A percentile compares a stretch with the other conserved stretches of the same genome.
Conservation (phyloP, 129 eudicot species). For the Pulicaria dysenterica region DNA sequence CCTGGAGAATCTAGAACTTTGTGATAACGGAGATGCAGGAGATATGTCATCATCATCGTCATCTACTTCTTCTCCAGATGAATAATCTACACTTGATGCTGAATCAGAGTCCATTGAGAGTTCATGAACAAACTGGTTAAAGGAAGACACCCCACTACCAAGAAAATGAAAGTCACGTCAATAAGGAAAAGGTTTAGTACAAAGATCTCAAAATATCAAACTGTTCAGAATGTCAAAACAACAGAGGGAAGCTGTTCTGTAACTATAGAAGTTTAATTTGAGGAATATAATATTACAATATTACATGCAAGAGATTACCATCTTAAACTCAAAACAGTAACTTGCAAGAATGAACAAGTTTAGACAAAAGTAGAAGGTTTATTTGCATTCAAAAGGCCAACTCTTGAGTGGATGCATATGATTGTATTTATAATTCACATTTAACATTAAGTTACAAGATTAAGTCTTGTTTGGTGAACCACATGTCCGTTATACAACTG, state of each 20-base stretch:
- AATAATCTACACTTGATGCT: slow-evolving; percentile 70
- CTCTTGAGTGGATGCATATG: not conserved
- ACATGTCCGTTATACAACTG: not conserved
- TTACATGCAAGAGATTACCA: not conserved
- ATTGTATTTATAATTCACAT: not conserved
- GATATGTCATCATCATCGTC: slow-evolving; percentile 29
- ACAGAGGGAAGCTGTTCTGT: not conserved
- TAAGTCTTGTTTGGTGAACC: not conserved
- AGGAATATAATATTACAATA: not conserved
- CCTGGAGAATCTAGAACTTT: slow-evolving; percentile 67
- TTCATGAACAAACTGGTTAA: slow-evolving; percentile 90
- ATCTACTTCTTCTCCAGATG: slow-evolving; percentile 73
- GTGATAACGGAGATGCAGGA: slow-evolving; percentile 78
- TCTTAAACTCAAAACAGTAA: not conserved
- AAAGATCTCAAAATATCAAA: not conserved
- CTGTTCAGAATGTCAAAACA: not conserved
- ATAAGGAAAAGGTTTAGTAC: not conserved
- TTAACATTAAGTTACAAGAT: not conserved
- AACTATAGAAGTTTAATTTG: not conserved
- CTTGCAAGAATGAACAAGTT: slow-evolving; percentile 17
- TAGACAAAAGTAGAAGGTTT: not conserved
- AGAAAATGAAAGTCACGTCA: slow-evolving; percentile 19
- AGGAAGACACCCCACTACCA: slow-evolving; percentile 93
- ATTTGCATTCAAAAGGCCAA: slow-evolving; percentile 9
- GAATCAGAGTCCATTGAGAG: slow-evolving; percentile 81